These are phyloP conservation scores for Pterocarpus santalinus DNA, from an alignment of 306 rosid genomes.

Conservation along the genomic window DNA sequence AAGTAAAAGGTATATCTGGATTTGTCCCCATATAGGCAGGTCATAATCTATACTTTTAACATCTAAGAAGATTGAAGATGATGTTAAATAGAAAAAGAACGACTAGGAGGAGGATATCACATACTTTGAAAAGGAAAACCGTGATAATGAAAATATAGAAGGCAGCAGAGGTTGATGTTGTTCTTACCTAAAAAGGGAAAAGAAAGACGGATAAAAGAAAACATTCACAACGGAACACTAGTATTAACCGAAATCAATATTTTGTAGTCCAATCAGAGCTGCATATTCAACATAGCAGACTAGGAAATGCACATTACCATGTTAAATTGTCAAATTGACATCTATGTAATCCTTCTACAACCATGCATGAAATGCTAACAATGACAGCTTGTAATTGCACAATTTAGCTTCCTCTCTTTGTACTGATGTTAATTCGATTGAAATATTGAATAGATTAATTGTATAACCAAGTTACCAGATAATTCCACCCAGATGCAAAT, in stretches of 20 bases:
- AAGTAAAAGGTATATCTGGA: no score
- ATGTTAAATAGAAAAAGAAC: background rate
- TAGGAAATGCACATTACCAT: no score
- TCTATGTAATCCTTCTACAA: background rate
- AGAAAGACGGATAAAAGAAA: no score
- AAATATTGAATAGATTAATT: background rate
- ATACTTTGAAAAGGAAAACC: background rate
- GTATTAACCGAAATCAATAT: no score
- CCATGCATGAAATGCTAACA: slow-evolving; percentile 5
- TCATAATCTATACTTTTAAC: no score
- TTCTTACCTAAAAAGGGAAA: no score
- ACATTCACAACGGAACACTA: no score
- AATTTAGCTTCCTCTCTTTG: background rate
- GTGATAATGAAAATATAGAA: background rate
- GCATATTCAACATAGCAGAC: no score
- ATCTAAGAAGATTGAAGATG: no score
- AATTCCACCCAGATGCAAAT: no score
- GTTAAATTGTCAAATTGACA: background rate
- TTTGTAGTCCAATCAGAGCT: no score
- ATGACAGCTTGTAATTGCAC: slow-evolving; percentile 1
- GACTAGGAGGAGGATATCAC: background rate
- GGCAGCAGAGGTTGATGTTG: background rate
- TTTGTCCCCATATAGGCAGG: no score
- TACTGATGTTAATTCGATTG: background rate
- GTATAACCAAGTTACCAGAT: background rate